These are phyloP conservation scores for Populus tomentosa DNA, from an alignment of 441 rosid genomes.

Conservation along the genomic window DNA sequence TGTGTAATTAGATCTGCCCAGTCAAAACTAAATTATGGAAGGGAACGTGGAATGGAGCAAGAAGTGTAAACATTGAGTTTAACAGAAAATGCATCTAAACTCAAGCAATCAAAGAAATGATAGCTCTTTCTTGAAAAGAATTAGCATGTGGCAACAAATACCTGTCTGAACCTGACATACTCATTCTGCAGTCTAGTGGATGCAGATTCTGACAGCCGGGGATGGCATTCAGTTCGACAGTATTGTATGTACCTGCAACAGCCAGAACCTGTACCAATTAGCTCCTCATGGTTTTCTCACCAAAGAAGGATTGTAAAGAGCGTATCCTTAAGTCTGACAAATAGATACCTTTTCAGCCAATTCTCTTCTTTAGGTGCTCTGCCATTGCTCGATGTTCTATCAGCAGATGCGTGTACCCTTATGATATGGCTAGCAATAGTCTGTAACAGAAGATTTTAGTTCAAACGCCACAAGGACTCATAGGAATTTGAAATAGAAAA, in stretches of 20 bases:
- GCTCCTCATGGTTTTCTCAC: conserved; percentile 13
- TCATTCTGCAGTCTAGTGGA: conserved; percentile 66
- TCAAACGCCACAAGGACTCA: not conserved
- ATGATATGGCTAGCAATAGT: conserved; percentile 90
- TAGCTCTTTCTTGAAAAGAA: not conserved
- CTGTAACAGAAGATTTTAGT: conserved; percentile 38
- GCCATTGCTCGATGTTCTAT: conserved; percentile 42
- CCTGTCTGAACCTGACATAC: conserved; percentile 90
- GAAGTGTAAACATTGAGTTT: not conserved
- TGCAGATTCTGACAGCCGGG: conserved; percentile 84
- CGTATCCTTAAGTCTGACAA: conserved; percentile 2
- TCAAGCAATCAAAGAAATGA: not conserved
- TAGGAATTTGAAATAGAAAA: not conserved
- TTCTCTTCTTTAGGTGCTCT: conserved; percentile 71
- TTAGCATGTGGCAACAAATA: conserved; percentile 13
- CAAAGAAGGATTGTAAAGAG: not conserved
- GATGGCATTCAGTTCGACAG: conserved; percentile 77
- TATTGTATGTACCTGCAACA: conserved; percentile 71
- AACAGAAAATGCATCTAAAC: not conserved
- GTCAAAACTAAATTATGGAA: not conserved
- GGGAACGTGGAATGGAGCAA: not conserved
- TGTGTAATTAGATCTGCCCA: not conserved
- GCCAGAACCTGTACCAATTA: conserved; percentile 11
- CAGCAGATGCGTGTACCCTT: conserved; percentile 93
- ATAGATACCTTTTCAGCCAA: conserved; percentile 83